Conservation (phyloP, 2,329 filamentous ascomycete species). For the Myotisia sp. region DNA sequence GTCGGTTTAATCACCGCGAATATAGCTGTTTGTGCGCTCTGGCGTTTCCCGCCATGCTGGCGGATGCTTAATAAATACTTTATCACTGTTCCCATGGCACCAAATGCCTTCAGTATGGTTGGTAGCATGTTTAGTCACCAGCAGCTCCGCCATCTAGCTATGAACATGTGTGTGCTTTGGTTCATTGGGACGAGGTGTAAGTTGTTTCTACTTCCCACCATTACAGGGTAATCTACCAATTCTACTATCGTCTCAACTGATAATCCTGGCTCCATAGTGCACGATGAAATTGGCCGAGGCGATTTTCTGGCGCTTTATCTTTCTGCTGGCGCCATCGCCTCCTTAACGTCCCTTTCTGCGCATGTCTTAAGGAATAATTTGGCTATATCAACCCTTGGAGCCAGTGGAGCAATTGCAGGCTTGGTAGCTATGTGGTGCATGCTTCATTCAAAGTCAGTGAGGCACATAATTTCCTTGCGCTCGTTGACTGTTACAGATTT, state of each 20-base stretch:
- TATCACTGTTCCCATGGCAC: slow-evolving; percentile 38
- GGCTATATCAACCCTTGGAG: slow-evolving; percentile 35
- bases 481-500: no score
- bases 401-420: slow-evolving; percentile 38
- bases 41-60: slow-evolving; percentile 42
- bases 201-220: slow-evolving; percentile 8
- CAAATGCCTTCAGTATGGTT: slow-evolving; percentile 38
- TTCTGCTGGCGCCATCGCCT: slow-evolving; percentile 34
- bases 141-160: slow-evolving; percentile 35
- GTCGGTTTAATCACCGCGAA: slow-evolving; percentile 38
- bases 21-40: slow-evolving; percentile 35
- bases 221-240: background rate
- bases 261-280: slow-evolving; percentile 26
- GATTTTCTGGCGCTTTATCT: slow-evolving; percentile 42
- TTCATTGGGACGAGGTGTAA: slow-evolving; percentile 39
- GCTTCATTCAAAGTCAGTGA: slow-evolving; percentile 31
- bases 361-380: slow-evolving; percentile 33
- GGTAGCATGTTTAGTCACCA: slow-evolving; percentile 46
- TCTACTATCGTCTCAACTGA: background rate
- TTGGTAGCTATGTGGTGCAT: slow-evolving; percentile 38
- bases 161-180: slow-evolving; percentile 42
- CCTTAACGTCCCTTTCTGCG: slow-evolving; percentile 32
- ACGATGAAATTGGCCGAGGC: slow-evolving; percentile 43
- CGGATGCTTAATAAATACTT: slow-evolving; percentile 43
- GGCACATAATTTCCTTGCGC: background rate